Evolutionary conservation across 208 protist genomes (phyloP).

Genomic region (Naegleria lovaniensis): DNA sequence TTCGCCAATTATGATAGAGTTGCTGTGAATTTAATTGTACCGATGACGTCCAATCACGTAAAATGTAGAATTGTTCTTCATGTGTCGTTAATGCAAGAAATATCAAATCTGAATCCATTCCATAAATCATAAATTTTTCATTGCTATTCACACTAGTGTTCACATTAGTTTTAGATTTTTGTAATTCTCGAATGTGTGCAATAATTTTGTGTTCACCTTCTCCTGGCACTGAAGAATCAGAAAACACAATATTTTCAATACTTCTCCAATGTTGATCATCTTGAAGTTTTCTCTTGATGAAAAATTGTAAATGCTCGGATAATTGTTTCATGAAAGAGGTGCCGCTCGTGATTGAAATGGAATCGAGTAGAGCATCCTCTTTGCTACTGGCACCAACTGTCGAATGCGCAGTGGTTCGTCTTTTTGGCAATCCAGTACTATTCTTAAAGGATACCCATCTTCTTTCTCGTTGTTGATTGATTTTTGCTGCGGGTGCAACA

Average conservation of each 20-base stretch:
- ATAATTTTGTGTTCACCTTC: conserved; percentile 88
- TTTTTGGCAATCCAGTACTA: background rate
- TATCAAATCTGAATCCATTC: conserved; percentile 70
- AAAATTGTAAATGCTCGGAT: conserved; percentile 33
- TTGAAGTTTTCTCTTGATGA: conserved; percentile 26
- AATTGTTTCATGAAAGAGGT: conserved; percentile 81
- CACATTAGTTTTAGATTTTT: background rate
- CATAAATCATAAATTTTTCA: conserved; percentile 30
- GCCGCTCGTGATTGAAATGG: conserved; percentile 86
- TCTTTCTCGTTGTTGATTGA: conserved; percentile 95
- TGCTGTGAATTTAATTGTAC: background rate
- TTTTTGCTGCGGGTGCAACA: conserved; percentile 94
- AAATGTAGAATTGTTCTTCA: conserved; percentile 61
- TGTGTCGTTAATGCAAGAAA: conserved; percentile 65
- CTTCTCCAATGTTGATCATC: conserved; percentile 23
- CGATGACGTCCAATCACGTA: conserved; percentile 54
- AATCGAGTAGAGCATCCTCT: conserved; percentile 58
- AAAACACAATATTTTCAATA: conserved; percentile 74
- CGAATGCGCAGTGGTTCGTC: background rate
- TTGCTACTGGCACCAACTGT: too few species aligned
- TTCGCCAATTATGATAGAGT: background rate
- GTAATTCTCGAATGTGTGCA: conserved; percentile 50
- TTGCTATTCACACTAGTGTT: background rate
- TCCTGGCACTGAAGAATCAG: conserved; percentile 86
- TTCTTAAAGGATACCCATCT: conserved; percentile 52